phyloP scores from a whole-genome alignment of 192 early-diverging fungal species.

The Gaertneriomyces semiglobifer region DNA sequence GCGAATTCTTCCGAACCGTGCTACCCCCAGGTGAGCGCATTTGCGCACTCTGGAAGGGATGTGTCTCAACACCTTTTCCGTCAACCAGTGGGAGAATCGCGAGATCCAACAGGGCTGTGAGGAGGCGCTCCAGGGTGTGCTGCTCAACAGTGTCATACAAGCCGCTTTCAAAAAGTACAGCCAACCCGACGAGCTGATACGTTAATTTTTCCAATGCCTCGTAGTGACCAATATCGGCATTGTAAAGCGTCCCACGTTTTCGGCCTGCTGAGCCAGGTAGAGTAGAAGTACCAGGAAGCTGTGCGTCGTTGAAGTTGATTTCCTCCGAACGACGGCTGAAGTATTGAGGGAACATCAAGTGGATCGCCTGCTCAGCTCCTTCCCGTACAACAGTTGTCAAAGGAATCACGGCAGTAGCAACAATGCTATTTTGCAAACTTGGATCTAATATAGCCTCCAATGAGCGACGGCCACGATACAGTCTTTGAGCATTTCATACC shows the following conservation, averaged over 20 bases:
- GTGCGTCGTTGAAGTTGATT: too few relatives aligned
- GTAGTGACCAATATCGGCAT: neutral
- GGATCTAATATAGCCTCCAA: constrained; percentile 7
- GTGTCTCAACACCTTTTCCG: constrained; percentile 3
- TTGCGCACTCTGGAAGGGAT: too few relatives aligned
- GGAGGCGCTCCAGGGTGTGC: constrained; percentile 7
- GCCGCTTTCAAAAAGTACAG: constrained; percentile 24
- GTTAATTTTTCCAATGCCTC: neutral
- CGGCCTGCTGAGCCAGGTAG: too few relatives aligned
- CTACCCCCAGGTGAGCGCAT: too few relatives aligned
- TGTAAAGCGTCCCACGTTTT: too few relatives aligned
- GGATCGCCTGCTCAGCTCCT: neutral
- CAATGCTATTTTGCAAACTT: neutral
- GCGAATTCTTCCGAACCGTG: too few relatives aligned
- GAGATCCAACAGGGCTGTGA: constrained; percentile 27
- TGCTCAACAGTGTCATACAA: constrained; percentile 1
- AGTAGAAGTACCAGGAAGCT: too few relatives aligned
- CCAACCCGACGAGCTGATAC: neutral
- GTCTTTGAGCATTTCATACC: constrained; percentile 20
- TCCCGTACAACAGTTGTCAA: neutral
- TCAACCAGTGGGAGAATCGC: constrained; percentile 28
- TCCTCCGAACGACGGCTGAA: too few relatives aligned
- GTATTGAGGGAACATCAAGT: neutral
- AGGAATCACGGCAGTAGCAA: constrained; percentile 4
- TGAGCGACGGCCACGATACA: neutral